phyloP scores from a whole-genome alignment of 352 stramenopile genomes.

The Phytophthora sp. region DNA sequence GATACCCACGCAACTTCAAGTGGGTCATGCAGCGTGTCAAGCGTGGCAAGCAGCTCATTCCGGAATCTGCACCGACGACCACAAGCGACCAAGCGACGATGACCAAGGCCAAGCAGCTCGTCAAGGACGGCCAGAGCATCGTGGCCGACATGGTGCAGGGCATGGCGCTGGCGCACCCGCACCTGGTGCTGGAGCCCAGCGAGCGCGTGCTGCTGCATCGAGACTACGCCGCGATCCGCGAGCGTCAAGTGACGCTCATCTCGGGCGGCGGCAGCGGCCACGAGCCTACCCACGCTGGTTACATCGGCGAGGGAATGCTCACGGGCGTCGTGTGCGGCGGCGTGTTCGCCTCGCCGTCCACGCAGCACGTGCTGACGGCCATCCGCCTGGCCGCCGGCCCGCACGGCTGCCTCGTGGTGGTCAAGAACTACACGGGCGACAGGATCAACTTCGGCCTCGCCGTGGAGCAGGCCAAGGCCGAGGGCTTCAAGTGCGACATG shows the following conservation, averaged over 20 bases:
- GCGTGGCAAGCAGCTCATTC: conserved; percentile 13
- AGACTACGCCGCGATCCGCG: conserved; percentile 65
- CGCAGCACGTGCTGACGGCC: conserved; percentile 93
- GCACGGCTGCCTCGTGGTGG: conserved; percentile 94
- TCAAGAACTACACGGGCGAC: conserved; percentile 99
- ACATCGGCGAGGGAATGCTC: conserved; percentile 96
- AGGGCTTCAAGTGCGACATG: conserved; percentile 93
- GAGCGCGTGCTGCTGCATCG: conserved; percentile 79
- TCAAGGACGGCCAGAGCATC: conserved; percentile 50
- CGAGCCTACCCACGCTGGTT: conserved; percentile 97
- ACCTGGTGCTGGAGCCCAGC: conserved; percentile 65
- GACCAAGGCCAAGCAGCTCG: conserved; percentile 60
- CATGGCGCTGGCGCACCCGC: conserved; percentile 64
- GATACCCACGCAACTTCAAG: conserved; percentile 22
- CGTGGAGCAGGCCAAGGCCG: conserved; percentile 94
- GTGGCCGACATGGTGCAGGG: conserved; percentile 85
- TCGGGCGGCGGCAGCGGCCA: conserved; percentile 88
- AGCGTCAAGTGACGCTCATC: conserved; percentile 78
- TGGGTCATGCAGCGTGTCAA: not conserved
- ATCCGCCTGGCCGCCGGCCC: conserved; percentile 89
- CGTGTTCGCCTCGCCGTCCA: conserved; percentile 96
- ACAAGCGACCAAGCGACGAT: conserved; percentile 19
- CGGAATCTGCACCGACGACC: conserved; percentile 1
- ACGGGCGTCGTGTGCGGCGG: conserved; percentile 96
- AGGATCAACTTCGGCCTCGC: conserved; percentile 99